These are phyloP conservation scores for Colletotrichum lindemuthianum DNA, from an alignment of 2,329 filamentous ascomycete species.

Conservation along the genomic window DNA sequence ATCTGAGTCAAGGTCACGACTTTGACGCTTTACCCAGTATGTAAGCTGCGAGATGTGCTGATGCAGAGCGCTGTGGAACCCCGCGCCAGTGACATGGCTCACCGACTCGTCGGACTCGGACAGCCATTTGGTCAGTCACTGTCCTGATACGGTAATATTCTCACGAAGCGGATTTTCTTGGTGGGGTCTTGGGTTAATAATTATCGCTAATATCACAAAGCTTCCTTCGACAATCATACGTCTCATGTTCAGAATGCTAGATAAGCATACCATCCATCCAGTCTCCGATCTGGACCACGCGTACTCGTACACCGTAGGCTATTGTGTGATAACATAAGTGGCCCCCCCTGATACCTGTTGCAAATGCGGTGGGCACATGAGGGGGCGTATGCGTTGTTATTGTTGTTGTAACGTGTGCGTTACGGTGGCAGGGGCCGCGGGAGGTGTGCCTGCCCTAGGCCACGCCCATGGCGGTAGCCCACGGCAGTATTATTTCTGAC, in stretches of 20 bases:
- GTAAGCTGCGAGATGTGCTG: slow-evolving; percentile 14
- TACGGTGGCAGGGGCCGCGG: too few species aligned
- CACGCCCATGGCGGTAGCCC: too few species aligned
- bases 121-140: too few species aligned
- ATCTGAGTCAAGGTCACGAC: background rate
- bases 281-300: slow-evolving; percentile 12
- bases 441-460: too few species aligned
- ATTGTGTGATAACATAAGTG: background rate
- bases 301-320: slow-evolving; percentile 3
- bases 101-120: background rate
- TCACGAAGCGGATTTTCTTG: too few species aligned
- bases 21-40: background rate
- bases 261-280: slow-evolving; percentile 7
- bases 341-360: too few species aligned
- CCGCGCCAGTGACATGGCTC: background rate
- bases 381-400: too few species aligned
- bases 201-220: background rate
- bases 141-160: too few species aligned
- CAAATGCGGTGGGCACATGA: too few species aligned
- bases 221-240: slow-evolving; percentile 1
- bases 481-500: too few species aligned
- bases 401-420: too few species aligned
- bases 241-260: background rate
- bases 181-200: too few species aligned
- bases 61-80: background rate